Evolutionary conservation across 208 protist species (phyloP), one percentile per base, ranked within the genome.

Genomic region (Crithidia thermophila): DNA sequence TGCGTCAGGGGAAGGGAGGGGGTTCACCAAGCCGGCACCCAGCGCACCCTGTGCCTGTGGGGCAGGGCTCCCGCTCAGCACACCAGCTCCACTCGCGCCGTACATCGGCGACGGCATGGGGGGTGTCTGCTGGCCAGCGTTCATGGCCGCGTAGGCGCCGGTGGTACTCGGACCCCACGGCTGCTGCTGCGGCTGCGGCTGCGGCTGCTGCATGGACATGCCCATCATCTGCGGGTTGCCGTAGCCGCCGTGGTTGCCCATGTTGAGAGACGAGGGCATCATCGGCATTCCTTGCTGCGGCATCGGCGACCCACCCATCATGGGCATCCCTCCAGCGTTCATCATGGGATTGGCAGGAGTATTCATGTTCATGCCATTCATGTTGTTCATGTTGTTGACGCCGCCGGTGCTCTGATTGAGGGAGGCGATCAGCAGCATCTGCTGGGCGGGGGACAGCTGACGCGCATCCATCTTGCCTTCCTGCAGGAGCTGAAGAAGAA

Each of bases 401-500:
- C 30, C 65, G 34, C 1, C n/a, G 49, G 13, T 71, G 7, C 37
- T 53, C 14, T 67, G 49, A 0, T 52, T 52, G 2, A 71, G 57
- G 30, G 27, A 55, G 8, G 56, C 42, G 21, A 74, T 60, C 34
- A 75, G 78, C 31, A 81, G 62, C 64, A 75, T 60, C 51, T 77
- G 74, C 71, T 94, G 84, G 20, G 82, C 79, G 10, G 77, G 75
- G 2, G 82, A 88, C 33, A 94, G 62, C 55, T 82, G 84, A 21
- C 73, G 72, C 14, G 84, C 57, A 60, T 92, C 82, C 72, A 94
- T 84, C 39, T 70, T 77, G 30, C 85, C 85, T 67, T 88, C 82
- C 52, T 87, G 78, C 20, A 94, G 76, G 14, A 91, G 83, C 61
- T 90, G 88, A 0, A 91, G 66, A 0, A 94, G 79, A 30, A 92